Percentiles rank a stretch among this genome's conserved stretches.
Evolutionary conservation across 306 rosid species (phyloP).

Genomic region (Vicia sativa): DNA sequence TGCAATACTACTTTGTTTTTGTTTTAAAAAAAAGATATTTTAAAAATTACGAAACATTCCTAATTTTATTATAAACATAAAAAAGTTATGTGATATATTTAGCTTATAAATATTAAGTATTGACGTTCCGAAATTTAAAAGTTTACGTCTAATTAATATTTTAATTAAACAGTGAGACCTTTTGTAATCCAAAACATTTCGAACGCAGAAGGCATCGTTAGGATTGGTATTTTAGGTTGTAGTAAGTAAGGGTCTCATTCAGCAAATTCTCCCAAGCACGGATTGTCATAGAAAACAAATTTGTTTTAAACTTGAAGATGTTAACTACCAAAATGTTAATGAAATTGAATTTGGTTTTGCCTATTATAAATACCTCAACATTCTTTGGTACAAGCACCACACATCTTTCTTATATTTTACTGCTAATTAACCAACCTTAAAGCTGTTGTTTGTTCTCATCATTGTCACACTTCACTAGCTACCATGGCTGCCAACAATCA

Average conservation of each 20-base stretch:
- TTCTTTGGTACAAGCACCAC: neutral
- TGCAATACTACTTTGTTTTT: too few species aligned
- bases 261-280: neutral
- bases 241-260: neutral
- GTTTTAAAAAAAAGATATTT: too few species aligned
- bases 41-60: too few species aligned
- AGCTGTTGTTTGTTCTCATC: neutral
- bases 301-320: neutral
- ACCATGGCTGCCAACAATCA: slow-evolving; percentile 1
- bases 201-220: neutral
- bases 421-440: neutral
- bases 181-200: neutral
- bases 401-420: slow-evolving; percentile 5
- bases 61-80: too few species aligned
- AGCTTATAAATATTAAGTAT: neutral
- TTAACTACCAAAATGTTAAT: neutral
- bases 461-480: neutral
- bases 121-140: neutral
- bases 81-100: too few species aligned
- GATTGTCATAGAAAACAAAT: neutral
- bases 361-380: slow-evolving; percentile 25
- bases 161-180: neutral
- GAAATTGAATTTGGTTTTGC: neutral
- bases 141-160: neutral
- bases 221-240: neutral